Evolutionary conservation across 1,284 basidiomycete genomes (phyloP).

Genomic region (Cutaneotrichosporon dermatis): DNA sequence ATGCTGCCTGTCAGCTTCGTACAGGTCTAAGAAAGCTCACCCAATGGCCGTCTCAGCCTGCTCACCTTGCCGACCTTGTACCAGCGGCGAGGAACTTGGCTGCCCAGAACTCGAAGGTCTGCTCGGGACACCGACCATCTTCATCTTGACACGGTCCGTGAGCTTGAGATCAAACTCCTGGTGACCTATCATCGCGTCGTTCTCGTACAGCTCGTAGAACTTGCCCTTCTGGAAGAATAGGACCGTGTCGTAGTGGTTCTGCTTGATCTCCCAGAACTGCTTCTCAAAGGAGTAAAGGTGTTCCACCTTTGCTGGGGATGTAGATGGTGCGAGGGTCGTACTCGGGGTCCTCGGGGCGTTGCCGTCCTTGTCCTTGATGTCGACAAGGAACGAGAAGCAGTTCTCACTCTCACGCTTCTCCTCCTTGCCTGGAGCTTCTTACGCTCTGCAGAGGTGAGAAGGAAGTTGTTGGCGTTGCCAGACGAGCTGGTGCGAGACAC

Average conservation of each 20-base stretch:
- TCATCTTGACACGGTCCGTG: conserved; percentile 81
- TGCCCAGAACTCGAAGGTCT: conserved; percentile 67
- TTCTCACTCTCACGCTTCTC: conserved; percentile 77
- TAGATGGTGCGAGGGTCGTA: conserved; percentile 89
- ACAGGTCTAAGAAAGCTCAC: conserved; percentile 19
- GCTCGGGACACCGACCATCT: conserved; percentile 98
- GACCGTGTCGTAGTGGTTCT: conserved; percentile 88
- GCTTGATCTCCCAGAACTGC: conserved; percentile 96
- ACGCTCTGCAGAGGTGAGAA: conserved; percentile 82
- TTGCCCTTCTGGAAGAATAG: conserved; percentile 86
- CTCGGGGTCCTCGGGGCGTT: conserved; percentile 69
- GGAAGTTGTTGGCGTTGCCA: conserved; percentile 36
- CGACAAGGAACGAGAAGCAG: conserved; percentile 72
- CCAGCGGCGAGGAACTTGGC: conserved; percentile 58
- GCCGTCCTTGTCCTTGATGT: conserved; percentile 66
- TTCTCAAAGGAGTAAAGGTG: conserved; percentile 88
- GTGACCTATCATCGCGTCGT: conserved; percentile 83
- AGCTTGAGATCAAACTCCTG: conserved; percentile 85
- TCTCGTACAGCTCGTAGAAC: conserved; percentile 76
- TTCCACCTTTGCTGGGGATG: conserved; percentile 76
- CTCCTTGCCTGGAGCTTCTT: conserved; percentile 66
- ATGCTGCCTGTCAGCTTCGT: conserved; percentile 30
- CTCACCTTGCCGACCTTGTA: conserved; percentile 95
- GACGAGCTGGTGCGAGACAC: conserved; percentile 12
- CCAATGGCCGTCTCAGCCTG: conserved; percentile 87